These are phyloP conservation scores for Ciborinia camelliae DNA, from an alignment of 2,329 filamentous ascomycete genomes.

Conservation along the genomic window DNA sequence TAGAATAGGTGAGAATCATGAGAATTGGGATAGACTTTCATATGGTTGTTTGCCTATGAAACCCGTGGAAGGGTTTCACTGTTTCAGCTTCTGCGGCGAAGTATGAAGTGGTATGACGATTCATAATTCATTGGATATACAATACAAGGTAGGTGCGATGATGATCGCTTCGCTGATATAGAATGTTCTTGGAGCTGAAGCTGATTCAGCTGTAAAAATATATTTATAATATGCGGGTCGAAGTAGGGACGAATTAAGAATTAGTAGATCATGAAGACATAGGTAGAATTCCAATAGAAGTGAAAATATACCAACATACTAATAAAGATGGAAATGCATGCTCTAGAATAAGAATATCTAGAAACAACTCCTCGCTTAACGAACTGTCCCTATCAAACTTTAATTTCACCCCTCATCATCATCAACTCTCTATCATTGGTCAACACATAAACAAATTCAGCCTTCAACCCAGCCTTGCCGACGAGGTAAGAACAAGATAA, in stretches of 20 bases:
- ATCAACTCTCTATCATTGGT: slow-evolving; percentile 9
- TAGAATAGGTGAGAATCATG: neutral
- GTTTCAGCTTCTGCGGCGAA: slow-evolving; percentile 3
- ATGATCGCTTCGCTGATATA: neutral
- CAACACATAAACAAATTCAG: slow-evolving; percentile 13
- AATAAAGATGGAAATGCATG: neutral
- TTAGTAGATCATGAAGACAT: neutral
- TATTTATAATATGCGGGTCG: neutral
- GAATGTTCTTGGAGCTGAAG: slow-evolving; percentile 1
- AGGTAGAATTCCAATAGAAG: no score
- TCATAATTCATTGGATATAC: slow-evolving; percentile 2
- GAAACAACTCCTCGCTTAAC: neutral
- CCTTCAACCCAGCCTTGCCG: slow-evolving; percentile 15
- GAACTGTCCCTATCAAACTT: neutral
- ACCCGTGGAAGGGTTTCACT: slow-evolving; percentile 12
- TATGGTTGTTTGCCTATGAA: slow-evolving; percentile 4
- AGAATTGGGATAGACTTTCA: neutral
- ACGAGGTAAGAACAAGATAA: slow-evolving; percentile 9
- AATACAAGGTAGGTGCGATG: slow-evolving; percentile 1
- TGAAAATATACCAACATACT: neutral
- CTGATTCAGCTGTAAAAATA: slow-evolving; percentile 3
- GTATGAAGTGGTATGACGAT: neutral
- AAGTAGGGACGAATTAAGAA: neutral
- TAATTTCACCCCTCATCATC: neutral
- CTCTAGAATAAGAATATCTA: neutral